phyloP scores from a whole-genome alignment of 2,329 filamentous ascomycete species.

The Eutypella sp. region DNA sequence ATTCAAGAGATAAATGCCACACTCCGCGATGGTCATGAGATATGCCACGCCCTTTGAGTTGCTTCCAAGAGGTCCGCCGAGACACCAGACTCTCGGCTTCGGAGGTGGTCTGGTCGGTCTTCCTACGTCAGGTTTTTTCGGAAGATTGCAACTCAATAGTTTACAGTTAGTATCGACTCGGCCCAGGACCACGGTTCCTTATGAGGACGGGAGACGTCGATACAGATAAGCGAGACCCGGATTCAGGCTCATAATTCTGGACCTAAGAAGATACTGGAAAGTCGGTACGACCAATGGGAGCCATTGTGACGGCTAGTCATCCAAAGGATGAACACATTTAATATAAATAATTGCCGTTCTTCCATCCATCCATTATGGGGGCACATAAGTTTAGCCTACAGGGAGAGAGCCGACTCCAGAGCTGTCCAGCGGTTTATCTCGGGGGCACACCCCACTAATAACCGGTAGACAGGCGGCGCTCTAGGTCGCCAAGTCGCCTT shows the following conservation, averaged over 20 bases:
- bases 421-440: not conserved
- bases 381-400: not conserved
- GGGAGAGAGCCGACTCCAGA: not conserved
- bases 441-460: not conserved
- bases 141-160: no score
- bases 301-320: not conserved
- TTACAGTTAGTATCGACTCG: no score
- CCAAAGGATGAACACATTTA: not conserved
- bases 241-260: no score
- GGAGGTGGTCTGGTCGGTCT: no score
- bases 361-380: not conserved
- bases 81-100: not conserved
- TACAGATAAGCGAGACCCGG: not conserved
- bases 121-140: no score
- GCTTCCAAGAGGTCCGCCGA: not conserved
- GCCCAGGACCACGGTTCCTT: no score
- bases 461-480: not conserved
- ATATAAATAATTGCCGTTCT: not conserved
- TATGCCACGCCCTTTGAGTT: not conserved
- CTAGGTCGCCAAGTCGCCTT: not conserved
- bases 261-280: not conserved
- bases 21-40: not conserved
- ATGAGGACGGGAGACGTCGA: no score
- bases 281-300: not conserved
- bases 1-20: not conserved